Percentiles rank a stretch among this genome's conserved stretches.
Evolutionary conservation across 2,329 filamentous ascomycete species (phyloP).

Genomic region (Alternaria arborescens): DNA sequence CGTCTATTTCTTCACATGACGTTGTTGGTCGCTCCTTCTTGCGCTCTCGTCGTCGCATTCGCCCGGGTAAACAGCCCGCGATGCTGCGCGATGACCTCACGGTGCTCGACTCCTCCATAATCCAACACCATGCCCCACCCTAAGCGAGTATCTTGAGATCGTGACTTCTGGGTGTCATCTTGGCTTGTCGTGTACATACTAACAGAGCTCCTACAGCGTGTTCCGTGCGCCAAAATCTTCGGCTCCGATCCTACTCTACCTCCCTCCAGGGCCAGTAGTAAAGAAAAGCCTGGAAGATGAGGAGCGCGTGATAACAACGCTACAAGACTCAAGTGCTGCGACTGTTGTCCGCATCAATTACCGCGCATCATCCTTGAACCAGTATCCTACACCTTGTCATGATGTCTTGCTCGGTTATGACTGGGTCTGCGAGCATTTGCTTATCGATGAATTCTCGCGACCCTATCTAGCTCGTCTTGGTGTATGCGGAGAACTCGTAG

Average conservation of each 20-base stretch:
- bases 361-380: conserved; percentile 47
- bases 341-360: conserved; percentile 59
- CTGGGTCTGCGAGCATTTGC: conserved; percentile 55
- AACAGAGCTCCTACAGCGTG: conserved; percentile 38
- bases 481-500: conserved; percentile 59
- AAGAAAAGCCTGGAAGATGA: conserved; percentile 37
- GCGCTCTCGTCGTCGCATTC: not conserved
- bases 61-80: conserved; percentile 2
- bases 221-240: conserved; percentile 40
- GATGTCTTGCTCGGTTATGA: conserved; percentile 59
- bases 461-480: conserved; percentile 48
- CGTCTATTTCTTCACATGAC: conserved; percentile 10
- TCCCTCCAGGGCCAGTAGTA: conserved; percentile 55
- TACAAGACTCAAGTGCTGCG: conserved; percentile 49
- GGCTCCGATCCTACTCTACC: conserved; percentile 51
- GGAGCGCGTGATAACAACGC: conserved; percentile 41
- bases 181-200: conserved; percentile 1
- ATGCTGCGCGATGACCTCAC: conserved; percentile 18
- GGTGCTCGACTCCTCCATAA: not conserved
- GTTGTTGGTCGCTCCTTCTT: conserved; percentile 1
- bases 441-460: conserved; percentile 29
- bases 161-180: not conserved
- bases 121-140: conserved; percentile 6
- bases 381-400: conserved; percentile 58
- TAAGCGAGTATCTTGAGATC: conserved; percentile 1